Evolutionary conservation across 805 yeast species (phyloP).

Genomic region (Lipomyces sp.): DNA sequence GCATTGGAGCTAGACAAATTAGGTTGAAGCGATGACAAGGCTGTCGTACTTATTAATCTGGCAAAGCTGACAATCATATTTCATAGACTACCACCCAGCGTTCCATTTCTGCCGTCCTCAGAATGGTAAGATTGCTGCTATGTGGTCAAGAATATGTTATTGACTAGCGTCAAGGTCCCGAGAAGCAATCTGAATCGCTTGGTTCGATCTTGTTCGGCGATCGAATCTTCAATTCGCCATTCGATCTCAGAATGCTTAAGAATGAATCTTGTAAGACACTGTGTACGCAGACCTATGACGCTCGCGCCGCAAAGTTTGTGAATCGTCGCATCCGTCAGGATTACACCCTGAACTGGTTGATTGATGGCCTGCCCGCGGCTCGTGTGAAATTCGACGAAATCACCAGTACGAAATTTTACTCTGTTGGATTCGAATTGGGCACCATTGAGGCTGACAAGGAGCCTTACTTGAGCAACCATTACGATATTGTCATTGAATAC

Average conservation of each 20-base stretch:
- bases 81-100: conserved; percentile 70
- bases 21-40: background rate
- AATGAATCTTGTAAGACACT: conserved; percentile 68
- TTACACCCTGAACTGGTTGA: conserved; percentile 86
- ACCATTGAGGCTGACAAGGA: conserved; percentile 59
- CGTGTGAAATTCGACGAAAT: conserved; percentile 55
- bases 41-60: background rate
- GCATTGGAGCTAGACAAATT: background rate
- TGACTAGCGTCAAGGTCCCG: conserved; percentile 29
- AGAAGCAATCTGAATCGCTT: conserved; percentile 81
- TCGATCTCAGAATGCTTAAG: conserved; percentile 75
- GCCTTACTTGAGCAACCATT: conserved; percentile 80
- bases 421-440: conserved; percentile 83
- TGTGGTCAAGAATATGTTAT: background rate
- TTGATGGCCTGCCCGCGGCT: conserved; percentile 96
- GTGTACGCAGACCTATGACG: conserved; percentile 64
- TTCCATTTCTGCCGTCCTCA: conserved; percentile 84
- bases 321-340: conserved; percentile 80
- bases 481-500: conserved; percentile 76
- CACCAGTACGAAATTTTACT: conserved; percentile 67
- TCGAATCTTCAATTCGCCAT: conserved; percentile 91
- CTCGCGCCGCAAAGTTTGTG: conserved; percentile 73
- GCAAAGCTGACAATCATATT: conserved; percentile 40
- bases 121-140: conserved; percentile 51
- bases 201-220: conserved; percentile 96